Conservation (phyloP, 2,329 filamentous ascomycete species). For the Exophiala dermatitidis region DNA sequence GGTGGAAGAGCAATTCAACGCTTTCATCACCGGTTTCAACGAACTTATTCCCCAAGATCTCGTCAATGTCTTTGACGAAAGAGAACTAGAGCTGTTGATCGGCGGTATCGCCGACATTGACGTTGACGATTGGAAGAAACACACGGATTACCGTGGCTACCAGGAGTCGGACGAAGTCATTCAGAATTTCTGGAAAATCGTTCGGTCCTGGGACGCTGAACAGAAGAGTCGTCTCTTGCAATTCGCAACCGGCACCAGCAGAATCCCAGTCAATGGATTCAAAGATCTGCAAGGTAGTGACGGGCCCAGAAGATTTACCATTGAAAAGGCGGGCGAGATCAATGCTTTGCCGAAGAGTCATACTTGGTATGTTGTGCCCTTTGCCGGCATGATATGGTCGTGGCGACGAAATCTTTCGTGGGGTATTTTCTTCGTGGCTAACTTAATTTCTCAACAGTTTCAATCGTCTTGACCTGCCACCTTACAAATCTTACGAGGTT, state of each 20-base stretch:
- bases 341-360: conserved; percentile 91
- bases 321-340: conserved; percentile 92
- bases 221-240: conserved; percentile 94
- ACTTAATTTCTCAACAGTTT: conserved; percentile 55
- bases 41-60: conserved; percentile 94
- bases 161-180: conserved; percentile 96
- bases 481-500: conserved; percentile 81
- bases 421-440: background rate
- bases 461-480: conserved; percentile 90
- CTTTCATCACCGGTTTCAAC: conserved; percentile 95
- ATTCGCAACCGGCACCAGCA: conserved; percentile 93
- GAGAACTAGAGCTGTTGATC: conserved; percentile 90
- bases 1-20: conserved; percentile 95
- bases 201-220: conserved; percentile 93
- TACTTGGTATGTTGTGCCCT: conserved; percentile 68
- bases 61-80: conserved; percentile 97
- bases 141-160: conserved; percentile 97
- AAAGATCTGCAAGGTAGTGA: conserved; percentile 98
- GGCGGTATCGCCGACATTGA: conserved; percentile 99
- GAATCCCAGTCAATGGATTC: conserved; percentile 98
- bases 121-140: conserved; percentile 99
- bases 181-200: conserved; percentile 95
- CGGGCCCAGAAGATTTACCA: conserved; percentile 89
- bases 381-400: conserved; percentile 10
- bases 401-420: background rate